These are phyloP conservation scores for Cordyceps farinosa DNA, from an alignment of 2,329 filamentous ascomycete species.

Conservation along the genomic window DNA sequence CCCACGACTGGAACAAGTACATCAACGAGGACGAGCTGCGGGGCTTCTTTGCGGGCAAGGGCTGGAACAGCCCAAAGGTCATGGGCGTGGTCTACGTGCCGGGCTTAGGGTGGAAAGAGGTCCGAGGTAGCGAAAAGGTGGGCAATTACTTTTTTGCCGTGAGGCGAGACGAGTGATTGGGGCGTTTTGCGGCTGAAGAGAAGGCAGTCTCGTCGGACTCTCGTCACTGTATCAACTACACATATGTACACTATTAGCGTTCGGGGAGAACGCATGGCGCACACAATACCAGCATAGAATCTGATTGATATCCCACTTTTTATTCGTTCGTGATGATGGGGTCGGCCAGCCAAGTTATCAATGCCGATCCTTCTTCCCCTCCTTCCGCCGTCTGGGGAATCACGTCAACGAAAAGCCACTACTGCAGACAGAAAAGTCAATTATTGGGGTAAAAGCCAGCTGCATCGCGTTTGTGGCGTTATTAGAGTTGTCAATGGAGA, in stretches of 20 bases:
- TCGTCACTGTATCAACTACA: background rate
- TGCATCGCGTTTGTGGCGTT: background rate
- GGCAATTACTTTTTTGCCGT: conserved; percentile 97
- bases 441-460: background rate
- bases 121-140: conserved; percentile 74
- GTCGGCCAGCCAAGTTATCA: background rate
- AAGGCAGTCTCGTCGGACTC: background rate
- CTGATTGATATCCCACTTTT: background rate
- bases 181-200: background rate
- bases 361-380: background rate
- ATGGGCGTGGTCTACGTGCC: conserved; percentile 90
- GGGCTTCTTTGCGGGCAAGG: conserved; percentile 48
- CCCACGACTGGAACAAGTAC: conserved; percentile 96
- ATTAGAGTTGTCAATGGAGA: background rate
- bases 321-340: background rate
- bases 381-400: background rate
- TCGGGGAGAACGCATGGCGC: background rate
- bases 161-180: conserved; percentile 38
- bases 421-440: background rate
- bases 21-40: conserved; percentile 79
- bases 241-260: conserved; percentile 2
- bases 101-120: conserved; percentile 82
- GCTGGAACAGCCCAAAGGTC: conserved; percentile 59
- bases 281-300: background rate
- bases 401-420: background rate